A percentile compares a stretch with the other conserved stretches of the same genome.
These are phyloP conservation scores for Chrysoporthe cubensis DNA, from an alignment of 2,329 filamentous ascomycete genomes.

Conservation along the genomic window DNA sequence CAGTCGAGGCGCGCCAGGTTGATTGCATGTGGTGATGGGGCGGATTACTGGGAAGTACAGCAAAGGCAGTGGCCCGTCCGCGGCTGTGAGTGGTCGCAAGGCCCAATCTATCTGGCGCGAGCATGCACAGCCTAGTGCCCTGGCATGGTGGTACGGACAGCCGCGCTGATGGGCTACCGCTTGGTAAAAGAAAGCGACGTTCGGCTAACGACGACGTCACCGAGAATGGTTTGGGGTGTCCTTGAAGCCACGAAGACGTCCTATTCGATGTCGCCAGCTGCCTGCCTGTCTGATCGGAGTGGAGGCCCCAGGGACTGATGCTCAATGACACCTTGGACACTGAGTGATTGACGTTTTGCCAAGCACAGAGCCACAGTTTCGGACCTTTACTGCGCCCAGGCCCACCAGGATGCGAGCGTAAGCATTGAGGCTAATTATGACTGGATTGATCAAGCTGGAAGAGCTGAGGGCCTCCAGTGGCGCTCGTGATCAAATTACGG, in stretches of 20 bases:
- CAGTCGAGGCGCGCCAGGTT: background rate
- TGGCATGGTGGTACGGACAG: background rate
- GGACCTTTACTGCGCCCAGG: background rate
- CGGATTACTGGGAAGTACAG: background rate
- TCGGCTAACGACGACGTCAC: background rate
- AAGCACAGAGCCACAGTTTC: background rate
- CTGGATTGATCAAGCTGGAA: background rate
- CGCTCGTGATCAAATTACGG: background rate
- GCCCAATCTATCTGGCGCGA: conserved; percentile 20
- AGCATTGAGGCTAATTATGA: background rate
- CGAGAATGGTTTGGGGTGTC: background rate
- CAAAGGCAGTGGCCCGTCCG: conserved; percentile 9
- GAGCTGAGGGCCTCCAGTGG: background rate
- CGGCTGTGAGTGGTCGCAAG: conserved; percentile 14
- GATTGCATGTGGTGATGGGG: conserved; percentile 2
- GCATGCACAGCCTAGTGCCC: background rate
- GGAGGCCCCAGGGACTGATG: background rate
- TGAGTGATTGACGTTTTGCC: conserved; percentile 6
- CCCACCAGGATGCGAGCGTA: background rate
- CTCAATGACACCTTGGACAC: background rate
- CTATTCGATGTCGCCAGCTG: background rate
- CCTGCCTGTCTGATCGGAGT: background rate
- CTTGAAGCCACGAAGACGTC: background rate
- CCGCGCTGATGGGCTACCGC: background rate
- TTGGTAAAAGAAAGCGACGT: background rate